phyloP scores from a whole-genome alignment of 1,284 basidiomycete species.

The Agaricales sp. region DNA sequence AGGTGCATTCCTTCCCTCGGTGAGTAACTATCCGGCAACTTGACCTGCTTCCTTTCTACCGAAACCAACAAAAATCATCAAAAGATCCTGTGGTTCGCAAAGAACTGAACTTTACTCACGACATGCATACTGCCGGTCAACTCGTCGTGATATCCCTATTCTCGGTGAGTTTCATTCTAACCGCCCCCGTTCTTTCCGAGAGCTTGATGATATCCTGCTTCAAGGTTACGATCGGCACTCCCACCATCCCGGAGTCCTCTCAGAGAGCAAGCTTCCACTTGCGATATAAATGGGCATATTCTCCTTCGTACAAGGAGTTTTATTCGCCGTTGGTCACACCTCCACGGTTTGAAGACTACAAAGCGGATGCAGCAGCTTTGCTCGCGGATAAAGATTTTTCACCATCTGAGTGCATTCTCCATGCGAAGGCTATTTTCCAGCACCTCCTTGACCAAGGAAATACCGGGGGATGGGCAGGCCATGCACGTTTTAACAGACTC shows the following conservation, averaged over 20 bases:
- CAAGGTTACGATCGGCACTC: background rate
- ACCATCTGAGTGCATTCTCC: constrained; percentile 24
- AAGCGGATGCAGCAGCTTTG: constrained; percentile 22
- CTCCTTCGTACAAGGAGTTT: constrained; percentile 38
- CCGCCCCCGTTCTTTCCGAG: constrained; percentile 9
- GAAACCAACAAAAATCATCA: background rate
- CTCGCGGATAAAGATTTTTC: constrained; percentile 24
- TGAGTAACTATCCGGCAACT: constrained; percentile 15
- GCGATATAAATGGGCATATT: constrained; percentile 70
- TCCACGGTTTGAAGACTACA: constrained; percentile 35
- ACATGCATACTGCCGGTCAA: constrained; percentile 18
- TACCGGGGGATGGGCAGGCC: constrained; percentile 23
- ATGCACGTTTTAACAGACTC: constrained; percentile 25
- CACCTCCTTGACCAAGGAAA: constrained; percentile 18
- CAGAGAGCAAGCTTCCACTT: constrained; percentile 38
- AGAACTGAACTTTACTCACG: background rate
- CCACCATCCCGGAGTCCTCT: constrained; percentile 9
- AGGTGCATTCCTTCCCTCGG: constrained; percentile 27
- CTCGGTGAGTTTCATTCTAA: background rate
- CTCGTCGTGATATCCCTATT: background rate
- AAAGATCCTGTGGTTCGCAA: background rate
- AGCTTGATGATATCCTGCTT: constrained; percentile 17
- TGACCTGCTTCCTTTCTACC: constrained; percentile 1
- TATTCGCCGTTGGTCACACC: constrained; percentile 27
- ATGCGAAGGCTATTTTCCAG: constrained; percentile 28